These are phyloP conservation scores for Haberlea rhodopensis DNA, from an alignment of 257 asterid species.

Conservation along the genomic window DNA sequence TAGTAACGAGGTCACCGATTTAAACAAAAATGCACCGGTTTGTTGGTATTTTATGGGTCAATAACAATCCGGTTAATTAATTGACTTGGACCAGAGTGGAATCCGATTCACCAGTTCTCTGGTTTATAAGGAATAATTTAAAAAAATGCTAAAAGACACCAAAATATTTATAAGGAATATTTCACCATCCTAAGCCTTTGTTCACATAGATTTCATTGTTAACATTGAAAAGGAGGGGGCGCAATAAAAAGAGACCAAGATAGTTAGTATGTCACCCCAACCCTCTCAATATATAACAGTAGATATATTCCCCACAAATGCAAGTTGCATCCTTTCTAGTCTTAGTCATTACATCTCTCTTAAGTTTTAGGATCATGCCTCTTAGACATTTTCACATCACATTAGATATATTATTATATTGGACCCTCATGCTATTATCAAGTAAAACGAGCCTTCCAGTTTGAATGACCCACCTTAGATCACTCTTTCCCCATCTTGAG, in stretches of 20 bases:
- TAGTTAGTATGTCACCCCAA: too few species aligned
- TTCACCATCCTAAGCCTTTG: too few species aligned
- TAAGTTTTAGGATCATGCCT: conserved; percentile 17
- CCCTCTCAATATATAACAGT: too few species aligned
- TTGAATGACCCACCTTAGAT: neutral
- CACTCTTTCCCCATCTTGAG: neutral
- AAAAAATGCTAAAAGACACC: conserved; percentile 19
- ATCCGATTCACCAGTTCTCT: conserved; percentile 3
- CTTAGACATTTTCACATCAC: conserved; percentile 17
- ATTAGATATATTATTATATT: neutral
- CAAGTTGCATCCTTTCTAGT: neutral
- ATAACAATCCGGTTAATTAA: too few species aligned
- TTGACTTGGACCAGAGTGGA: too few species aligned
- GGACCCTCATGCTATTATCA: conserved; percentile 3
- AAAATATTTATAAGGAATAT: too few species aligned
- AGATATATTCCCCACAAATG: neutral
- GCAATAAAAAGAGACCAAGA: neutral
- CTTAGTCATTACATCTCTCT: conserved; percentile 12
- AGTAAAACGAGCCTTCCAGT: neutral
- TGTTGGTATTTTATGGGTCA: too few species aligned
- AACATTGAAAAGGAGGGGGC: neutral
- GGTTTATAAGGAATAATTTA: conserved; percentile 14
- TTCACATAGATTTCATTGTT: neutral
- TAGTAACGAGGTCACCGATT: too few species aligned
- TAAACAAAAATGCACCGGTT: too few species aligned